phyloP scores from a whole-genome alignment of 1,284 basidiomycete species.

The Fomes fomentarius region DNA sequence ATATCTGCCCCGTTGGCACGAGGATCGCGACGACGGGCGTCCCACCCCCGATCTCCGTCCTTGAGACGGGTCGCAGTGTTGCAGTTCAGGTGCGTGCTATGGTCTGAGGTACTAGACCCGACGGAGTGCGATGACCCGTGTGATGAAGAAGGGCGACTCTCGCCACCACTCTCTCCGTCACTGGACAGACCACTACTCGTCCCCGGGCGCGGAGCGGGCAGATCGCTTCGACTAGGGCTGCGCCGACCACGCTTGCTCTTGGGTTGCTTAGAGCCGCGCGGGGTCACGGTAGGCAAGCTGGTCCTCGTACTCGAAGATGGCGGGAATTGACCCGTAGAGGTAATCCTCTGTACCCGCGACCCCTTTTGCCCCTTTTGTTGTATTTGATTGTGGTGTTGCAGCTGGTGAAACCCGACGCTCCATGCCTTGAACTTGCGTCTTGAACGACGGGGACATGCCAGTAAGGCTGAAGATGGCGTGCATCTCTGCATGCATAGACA shows the following conservation, averaged over 20 bases:
- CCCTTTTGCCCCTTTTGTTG: slow-evolving; percentile 36
- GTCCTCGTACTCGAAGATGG: background rate
- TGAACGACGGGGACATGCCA: slow-evolving; percentile 56
- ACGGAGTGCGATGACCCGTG: background rate
- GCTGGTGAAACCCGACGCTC: slow-evolving; percentile 36
- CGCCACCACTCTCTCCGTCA: slow-evolving; percentile 19
- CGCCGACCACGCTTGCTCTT: slow-evolving; percentile 19
- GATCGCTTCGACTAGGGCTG: slow-evolving; percentile 9
- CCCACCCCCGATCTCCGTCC: slow-evolving; percentile 36
- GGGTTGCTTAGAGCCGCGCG: slow-evolving; percentile 10
- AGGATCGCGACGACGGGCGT: slow-evolving; percentile 42
- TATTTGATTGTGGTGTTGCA: slow-evolving; percentile 29
- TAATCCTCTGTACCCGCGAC: slow-evolving; percentile 22
- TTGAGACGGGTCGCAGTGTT: slow-evolving; percentile 9
- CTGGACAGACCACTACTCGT: slow-evolving; percentile 14
- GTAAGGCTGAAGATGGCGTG: slow-evolving; percentile 57
- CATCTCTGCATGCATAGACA: slow-evolving; percentile 68
- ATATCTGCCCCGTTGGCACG: slow-evolving; percentile 56
- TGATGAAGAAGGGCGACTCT: slow-evolving; percentile 3
- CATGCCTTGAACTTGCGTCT: slow-evolving; percentile 54
- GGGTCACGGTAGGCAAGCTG: background rate
- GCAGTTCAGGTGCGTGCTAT: background rate
- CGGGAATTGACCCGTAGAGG: slow-evolving; percentile 28
- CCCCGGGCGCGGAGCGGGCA: background rate
- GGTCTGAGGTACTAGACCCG: background rate